These are phyloP conservation scores for Nematodospora anomalae DNA, from an alignment of 1,139 yeast genomes.

Conservation along the genomic window DNA sequence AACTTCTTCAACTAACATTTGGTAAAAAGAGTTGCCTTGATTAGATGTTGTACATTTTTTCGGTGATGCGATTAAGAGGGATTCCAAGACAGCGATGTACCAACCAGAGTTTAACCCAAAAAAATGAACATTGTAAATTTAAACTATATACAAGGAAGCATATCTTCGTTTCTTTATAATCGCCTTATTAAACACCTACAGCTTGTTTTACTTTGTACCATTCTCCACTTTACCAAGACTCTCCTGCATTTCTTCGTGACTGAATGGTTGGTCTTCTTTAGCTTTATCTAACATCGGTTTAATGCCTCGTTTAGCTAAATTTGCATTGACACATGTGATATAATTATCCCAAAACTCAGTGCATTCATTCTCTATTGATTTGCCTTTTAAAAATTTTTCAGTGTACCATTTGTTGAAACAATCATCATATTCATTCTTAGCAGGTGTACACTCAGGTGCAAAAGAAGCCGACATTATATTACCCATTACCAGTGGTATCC, in stretches of 20 bases:
- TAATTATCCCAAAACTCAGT: conserved; percentile 86
- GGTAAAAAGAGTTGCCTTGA: background rate
- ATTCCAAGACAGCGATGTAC: too few species aligned
- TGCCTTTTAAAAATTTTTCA: conserved; percentile 78
- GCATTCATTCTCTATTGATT: conserved; percentile 80
- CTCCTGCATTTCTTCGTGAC: conserved; percentile 33
- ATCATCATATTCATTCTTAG: conserved; percentile 81
- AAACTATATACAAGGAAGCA: too few species aligned
- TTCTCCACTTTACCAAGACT: conserved; percentile 19
- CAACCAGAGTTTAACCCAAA: too few species aligned
- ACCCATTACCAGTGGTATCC: conserved; percentile 49
- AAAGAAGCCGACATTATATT: conserved; percentile 87
- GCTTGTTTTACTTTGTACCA: too few species aligned
- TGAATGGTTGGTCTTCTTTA: conserved; percentile 84
- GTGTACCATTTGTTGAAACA: conserved; percentile 96
- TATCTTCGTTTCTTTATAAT: too few species aligned
- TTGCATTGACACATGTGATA: conserved; percentile 79
- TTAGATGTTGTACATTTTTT: too few species aligned
- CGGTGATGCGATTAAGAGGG: too few species aligned
- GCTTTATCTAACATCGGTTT: conserved; percentile 90
- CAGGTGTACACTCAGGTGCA: conserved; percentile 94
- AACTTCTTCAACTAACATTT: conserved; percentile 48
- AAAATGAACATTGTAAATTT: too few species aligned
- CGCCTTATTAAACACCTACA: too few species aligned
- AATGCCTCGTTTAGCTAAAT: conserved; percentile 69